Conservation (phyloP, 192 early-diverging fungal species). For the Coemansia sp. region DNA sequence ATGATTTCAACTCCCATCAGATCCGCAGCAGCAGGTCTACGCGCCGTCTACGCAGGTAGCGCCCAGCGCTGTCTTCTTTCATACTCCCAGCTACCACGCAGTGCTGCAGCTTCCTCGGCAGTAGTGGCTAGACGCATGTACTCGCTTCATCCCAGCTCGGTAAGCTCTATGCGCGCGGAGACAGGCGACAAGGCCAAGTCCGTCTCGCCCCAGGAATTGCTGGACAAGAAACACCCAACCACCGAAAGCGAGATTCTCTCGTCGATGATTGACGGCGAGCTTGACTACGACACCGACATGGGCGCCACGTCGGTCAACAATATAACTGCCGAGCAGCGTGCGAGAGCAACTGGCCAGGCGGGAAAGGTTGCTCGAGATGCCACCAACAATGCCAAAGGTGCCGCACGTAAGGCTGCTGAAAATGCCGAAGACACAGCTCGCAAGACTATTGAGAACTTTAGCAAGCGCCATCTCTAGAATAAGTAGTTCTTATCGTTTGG, state of each 20-base stretch:
- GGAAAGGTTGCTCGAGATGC: conserved; percentile 21
- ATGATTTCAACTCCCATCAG: conserved; percentile 8
- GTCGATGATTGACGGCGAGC: conserved; percentile 52
- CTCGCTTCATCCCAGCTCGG: conserved; percentile 9
- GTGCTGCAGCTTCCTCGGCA: conserved; percentile 14
- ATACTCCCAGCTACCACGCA: neutral
- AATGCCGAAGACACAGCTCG: conserved; percentile 34
- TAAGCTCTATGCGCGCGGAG: conserved; percentile 9
- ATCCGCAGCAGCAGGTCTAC: neutral
- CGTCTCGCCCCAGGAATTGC: conserved; percentile 30
- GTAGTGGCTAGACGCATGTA: conserved; percentile 20
- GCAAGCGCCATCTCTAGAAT: conserved; percentile 21
- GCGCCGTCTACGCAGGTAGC: neutral
- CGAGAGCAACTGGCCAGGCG: conserved; percentile 21
- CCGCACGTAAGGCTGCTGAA: conserved; percentile 2
- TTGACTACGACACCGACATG: conserved; percentile 53
- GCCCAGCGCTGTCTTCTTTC: neutral
- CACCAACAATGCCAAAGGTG: too few relatives aligned
- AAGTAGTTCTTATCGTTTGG: neutral
- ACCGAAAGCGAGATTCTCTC: conserved; percentile 34
- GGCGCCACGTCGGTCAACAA: conserved; percentile 49
- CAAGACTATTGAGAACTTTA: conserved; percentile 20
- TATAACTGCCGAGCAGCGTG: conserved; percentile 30
- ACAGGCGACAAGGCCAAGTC: conserved; percentile 1
- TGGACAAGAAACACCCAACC: conserved; percentile 38